Base-by-base conservation (phyloP, 176 grass and related monocot genomes). In the Phragmites australis region DNA sequence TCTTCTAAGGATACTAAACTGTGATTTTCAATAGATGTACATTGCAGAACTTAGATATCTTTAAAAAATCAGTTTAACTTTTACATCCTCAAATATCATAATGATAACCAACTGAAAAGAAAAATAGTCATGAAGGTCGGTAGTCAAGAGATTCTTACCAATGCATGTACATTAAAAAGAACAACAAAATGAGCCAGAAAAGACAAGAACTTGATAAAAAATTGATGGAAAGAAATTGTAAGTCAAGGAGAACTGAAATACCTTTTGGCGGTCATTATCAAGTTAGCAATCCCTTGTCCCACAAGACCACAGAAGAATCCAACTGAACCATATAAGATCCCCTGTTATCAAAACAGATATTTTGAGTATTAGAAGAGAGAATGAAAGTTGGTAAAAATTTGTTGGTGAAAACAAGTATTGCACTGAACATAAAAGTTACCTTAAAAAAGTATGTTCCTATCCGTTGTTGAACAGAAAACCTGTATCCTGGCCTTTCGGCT, bases 221-320 rank as follows among this genome's bases (percentile, higher is more conserved):
- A 22, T 40, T 62, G 19, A 13, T 41, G 5, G 14, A 26, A 40
- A 66, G 21, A 13, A 66, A 49, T 50, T 39, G 22, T 37, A 37
- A 3, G 31, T 41, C n/a, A 72, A 58, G 13, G 40, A 78, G 14
- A 73, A 73, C 22, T 49, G 17, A 25, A 58, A 80, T 78, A 91
- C 89, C 92, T 69, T 85, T 97, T 97, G 64, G 92, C 87, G 15
- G 92, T 94, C 94, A 97, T 97, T 81, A 97, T 97, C 89, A 97
- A 87, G 85, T 97, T 97, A 27, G 94, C 94, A 82, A 97, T 94
- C 30, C 94, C 94, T 92, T 97, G 92, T 52, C 94, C 92, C 50
- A 97, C 83, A 76, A 94, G 83, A 37, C 92, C 92, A 56, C 94
- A 97, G 57, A 79, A 83, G 86, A 97, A 97, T 81, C 94, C 91